Conservation (phyloP, 192 early-diverging fungal species). For the Linnemannia zychae region DNA sequence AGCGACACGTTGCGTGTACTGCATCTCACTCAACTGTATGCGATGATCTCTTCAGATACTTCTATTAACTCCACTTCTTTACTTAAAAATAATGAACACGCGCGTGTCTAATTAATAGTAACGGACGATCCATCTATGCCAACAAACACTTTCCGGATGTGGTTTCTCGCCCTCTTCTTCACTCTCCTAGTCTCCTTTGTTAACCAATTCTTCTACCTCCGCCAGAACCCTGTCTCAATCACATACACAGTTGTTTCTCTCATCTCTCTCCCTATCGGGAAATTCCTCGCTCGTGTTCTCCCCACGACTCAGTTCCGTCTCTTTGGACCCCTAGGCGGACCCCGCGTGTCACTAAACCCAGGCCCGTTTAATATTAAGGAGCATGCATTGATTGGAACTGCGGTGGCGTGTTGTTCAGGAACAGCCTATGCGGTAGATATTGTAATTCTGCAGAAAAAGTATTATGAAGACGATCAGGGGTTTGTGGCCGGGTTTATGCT, state of each 20-base stretch:
- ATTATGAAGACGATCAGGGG: slow-evolving; percentile 53
- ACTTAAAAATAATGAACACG: too few species aligned
- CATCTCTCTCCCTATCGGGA: slow-evolving; percentile 34
- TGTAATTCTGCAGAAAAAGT: slow-evolving; percentile 58
- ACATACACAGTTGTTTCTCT: slow-evolving; percentile 30
- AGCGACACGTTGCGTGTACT: too few species aligned
- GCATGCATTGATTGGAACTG: slow-evolving; percentile 60
- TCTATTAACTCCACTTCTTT: too few species aligned
- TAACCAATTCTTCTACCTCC: slow-evolving; percentile 60
- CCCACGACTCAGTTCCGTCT: slow-evolving; percentile 22
- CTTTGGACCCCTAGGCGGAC: slow-evolving; percentile 2
- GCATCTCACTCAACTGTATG: too few species aligned
- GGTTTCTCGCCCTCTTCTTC: slow-evolving; percentile 57
- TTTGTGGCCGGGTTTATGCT: slow-evolving; percentile 55
- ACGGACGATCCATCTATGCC: slow-evolving; percentile 61
- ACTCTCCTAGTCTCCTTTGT: slow-evolving; percentile 45
- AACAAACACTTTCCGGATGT: slow-evolving; percentile 62
- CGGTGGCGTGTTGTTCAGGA: slow-evolving; percentile 36
- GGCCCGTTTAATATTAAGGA: slow-evolving; percentile 71
- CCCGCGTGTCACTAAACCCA: slow-evolving; percentile 55
- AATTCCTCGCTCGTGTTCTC: slow-evolving; percentile 38
- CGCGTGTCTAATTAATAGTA: neutral
- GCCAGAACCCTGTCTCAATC: slow-evolving; percentile 44
- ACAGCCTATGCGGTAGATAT: slow-evolving; percentile 62
- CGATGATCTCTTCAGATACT: too few species aligned